phyloP scores from a whole-genome alignment of 805 yeast genomes.

The Metschnikowia corniflorae region DNA sequence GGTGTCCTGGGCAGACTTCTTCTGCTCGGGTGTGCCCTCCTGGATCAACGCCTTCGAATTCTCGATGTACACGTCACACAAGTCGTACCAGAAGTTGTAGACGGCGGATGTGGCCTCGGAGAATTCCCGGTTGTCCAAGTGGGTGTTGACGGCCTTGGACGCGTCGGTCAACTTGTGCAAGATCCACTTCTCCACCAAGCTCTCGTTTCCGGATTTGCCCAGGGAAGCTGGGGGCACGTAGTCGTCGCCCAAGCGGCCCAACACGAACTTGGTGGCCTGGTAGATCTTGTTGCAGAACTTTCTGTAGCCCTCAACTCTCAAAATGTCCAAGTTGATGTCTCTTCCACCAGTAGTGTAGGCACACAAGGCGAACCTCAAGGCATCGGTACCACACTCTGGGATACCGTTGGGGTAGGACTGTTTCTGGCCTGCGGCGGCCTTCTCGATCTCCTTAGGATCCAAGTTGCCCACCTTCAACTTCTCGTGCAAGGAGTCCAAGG shows the following conservation, averaged over 20 bases:
- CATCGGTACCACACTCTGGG: conserved; percentile 99
- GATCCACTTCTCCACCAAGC: conserved; percentile 96
- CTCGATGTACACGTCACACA: conserved; percentile 97
- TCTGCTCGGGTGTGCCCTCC: conserved; percentile 84
- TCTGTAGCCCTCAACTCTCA: conserved; percentile 97
- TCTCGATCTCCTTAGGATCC: conserved; percentile 82
- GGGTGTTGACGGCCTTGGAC: conserved; percentile 57
- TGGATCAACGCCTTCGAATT: conserved; percentile 89
- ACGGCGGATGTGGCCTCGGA: conserved; percentile 81
- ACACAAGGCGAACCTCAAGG: conserved; percentile 95
- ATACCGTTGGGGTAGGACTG: conserved; percentile 93
- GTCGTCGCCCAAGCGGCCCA: conserved; percentile 87
- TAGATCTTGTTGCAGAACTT: conserved; percentile 99
- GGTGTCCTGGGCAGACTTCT: conserved; percentile 89
- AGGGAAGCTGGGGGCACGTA: conserved; percentile 73
- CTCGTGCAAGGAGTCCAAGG: conserved; percentile 73
- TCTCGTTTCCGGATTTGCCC: conserved; percentile 69
- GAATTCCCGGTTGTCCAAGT: conserved; percentile 83
- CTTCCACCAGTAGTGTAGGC: conserved; percentile 99
- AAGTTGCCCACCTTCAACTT: conserved; percentile 78
- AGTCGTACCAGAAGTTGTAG: conserved; percentile 93
- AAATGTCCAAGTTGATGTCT: conserved; percentile 92
- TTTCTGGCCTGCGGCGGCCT: conserved; percentile 84
- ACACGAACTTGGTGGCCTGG: conserved; percentile 96
- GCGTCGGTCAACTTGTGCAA: conserved; percentile 77